phyloP scores from a whole-genome alignment of 495 filamentous ascomycete genomes.

The Aspergillus diversus region DNA sequence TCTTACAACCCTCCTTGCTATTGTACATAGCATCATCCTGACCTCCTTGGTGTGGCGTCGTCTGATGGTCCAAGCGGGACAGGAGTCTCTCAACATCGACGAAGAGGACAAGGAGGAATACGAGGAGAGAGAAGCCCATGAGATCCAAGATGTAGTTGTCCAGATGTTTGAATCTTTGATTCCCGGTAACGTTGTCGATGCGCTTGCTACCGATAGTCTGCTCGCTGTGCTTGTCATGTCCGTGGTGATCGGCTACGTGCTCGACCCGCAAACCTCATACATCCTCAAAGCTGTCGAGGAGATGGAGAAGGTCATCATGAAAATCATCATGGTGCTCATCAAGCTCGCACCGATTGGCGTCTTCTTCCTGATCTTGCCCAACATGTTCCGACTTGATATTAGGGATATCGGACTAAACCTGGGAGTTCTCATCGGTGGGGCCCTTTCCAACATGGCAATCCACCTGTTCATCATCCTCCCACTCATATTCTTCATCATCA shows the following conservation, averaged over 20 bases:
- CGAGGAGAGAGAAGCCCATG: slow-evolving; percentile 9
- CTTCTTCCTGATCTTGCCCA: slow-evolving; percentile 19
- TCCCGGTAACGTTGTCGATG: slow-evolving; percentile 11
- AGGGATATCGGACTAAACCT: slow-evolving; percentile 18
- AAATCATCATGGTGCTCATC: slow-evolving; percentile 15
- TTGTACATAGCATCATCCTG: slow-evolving; percentile 16
- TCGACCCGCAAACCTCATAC: slow-evolving; percentile 8
- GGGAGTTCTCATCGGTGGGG: slow-evolving; percentile 15
- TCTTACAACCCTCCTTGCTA: slow-evolving; percentile 18
- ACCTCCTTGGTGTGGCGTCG: slow-evolving; percentile 16
- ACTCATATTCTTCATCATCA: slow-evolving; percentile 13
- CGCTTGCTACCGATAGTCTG: slow-evolving; percentile 15
- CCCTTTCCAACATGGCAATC: slow-evolving; percentile 10
- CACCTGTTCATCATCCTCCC: slow-evolving; percentile 19
- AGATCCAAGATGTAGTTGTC: slow-evolving; percentile 17
- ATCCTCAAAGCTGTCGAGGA: slow-evolving; percentile 16
- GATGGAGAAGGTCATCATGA: slow-evolving; percentile 17
- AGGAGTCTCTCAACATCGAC: slow-evolving; percentile 8
- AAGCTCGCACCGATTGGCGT: slow-evolving; percentile 18
- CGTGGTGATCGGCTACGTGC: slow-evolving; percentile 15
- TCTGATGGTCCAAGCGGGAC: slow-evolving; percentile 12
- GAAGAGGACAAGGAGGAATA: slow-evolving; percentile 14
- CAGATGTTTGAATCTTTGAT: slow-evolving; percentile 20
- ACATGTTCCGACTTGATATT: slow-evolving; percentile 18
- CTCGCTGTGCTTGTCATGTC: slow-evolving; percentile 18